Evolutionary conservation across 768 basidiomycete species (phyloP).

Genomic region (Kondoa subrosea): DNA sequence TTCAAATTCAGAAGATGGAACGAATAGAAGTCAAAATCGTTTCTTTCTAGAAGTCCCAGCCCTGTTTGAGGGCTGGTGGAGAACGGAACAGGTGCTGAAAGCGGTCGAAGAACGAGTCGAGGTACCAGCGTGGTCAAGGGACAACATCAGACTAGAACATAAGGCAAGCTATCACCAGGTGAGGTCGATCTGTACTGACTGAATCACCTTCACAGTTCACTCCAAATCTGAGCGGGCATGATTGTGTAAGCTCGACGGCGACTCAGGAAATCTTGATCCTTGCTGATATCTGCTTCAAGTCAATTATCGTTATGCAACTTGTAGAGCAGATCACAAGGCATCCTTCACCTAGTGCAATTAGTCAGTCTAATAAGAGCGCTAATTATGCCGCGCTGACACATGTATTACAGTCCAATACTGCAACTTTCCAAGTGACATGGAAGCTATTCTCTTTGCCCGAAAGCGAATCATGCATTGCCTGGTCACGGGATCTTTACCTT

Average conservation of each 20-base stretch:
- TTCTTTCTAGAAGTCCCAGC: background rate
- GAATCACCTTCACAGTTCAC: background rate
- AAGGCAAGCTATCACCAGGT: too few species aligned
- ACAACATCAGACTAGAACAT: background rate
- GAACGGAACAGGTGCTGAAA: background rate
- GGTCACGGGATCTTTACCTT: background rate
- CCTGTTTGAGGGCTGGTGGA: background rate
- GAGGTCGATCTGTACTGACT: too few species aligned
- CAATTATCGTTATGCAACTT: background rate
- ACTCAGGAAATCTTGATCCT: too few species aligned
- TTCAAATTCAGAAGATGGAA: background rate
- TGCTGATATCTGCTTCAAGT: too few species aligned
- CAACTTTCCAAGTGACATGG: background rate
- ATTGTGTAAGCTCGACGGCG: too few species aligned
- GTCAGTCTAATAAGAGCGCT: too few species aligned
- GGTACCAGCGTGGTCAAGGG: background rate
- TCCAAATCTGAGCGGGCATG: background rate
- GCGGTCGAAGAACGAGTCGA: background rate
- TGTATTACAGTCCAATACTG: background rate
- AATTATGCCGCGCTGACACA: too few species aligned
- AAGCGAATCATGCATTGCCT: background rate
- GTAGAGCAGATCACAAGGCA: background rate
- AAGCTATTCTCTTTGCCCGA: background rate
- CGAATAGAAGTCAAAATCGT: background rate
- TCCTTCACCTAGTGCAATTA: background rate